A percentile compares a stretch with the other conserved stretches of the same genome.
Conservation (phyloP, 495 filamentous ascomycete genomes). For the Podospora appendiculata region DNA sequence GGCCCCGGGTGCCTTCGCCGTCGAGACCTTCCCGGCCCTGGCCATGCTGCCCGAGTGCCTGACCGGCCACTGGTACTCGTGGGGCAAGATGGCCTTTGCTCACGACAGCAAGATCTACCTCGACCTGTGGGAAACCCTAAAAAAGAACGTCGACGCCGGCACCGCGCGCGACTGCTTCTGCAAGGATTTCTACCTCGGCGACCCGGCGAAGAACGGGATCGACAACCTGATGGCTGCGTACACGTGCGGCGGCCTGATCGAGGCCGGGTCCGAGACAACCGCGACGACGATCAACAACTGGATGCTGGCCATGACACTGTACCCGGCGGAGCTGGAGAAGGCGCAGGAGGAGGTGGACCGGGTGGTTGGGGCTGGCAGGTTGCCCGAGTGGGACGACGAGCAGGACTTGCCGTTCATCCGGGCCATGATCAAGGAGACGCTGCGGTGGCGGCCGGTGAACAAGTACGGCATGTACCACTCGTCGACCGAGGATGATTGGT, state of each 20-base stretch:
- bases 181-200: slow-evolving; percentile 7
- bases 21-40: slow-evolving; percentile 10
- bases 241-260: slow-evolving; percentile 27
- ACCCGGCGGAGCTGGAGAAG: slow-evolving; percentile 39
- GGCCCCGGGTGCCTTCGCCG: slow-evolving; percentile 15
- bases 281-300: slow-evolving; percentile 23
- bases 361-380: slow-evolving; percentile 19
- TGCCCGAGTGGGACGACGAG: slow-evolving; percentile 20
- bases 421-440: slow-evolving; percentile 20
- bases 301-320: slow-evolving; percentile 35
- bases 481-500: slow-evolving; percentile 34
- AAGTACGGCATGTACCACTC: slow-evolving; percentile 42
- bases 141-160: slow-evolving; percentile 1
- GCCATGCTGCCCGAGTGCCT: neutral
- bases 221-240: slow-evolving; percentile 21
- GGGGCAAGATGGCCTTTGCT: slow-evolving; percentile 2
- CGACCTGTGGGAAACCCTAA: neutral
- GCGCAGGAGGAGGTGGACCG: slow-evolving; percentile 33
- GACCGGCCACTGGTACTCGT: neutral
- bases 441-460: slow-evolving; percentile 48
- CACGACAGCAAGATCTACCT: slow-evolving; percentile 14
- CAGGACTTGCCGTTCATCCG: slow-evolving; percentile 15
- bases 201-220: slow-evolving; percentile 9
- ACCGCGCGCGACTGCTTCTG: slow-evolving; percentile 8
- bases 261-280: slow-evolving; percentile 35